A percentile compares a stretch with the other conserved stretches of the same genome.
phyloP scores from a whole-genome alignment of 345 rosid species.

The Rhizophora mangle region DNA sequence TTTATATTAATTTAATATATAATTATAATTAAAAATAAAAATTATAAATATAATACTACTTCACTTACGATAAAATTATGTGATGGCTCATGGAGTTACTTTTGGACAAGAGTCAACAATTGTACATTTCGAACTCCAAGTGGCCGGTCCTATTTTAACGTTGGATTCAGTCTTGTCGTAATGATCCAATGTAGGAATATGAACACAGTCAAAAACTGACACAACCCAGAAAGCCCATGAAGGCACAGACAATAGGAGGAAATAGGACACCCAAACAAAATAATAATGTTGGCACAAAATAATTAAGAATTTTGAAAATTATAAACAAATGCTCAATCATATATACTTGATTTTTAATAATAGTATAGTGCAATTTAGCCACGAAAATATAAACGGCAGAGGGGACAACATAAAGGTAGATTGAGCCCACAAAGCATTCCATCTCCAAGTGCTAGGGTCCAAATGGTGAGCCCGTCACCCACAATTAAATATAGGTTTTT shows the following conservation, averaged over 20 bases:
- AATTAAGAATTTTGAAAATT: too few species aligned
- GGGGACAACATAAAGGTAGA: conserved; percentile 31
- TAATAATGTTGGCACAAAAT: neutral
- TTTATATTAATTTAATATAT: too few species aligned
- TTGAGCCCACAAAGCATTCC: conserved; percentile 40
- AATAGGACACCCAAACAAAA: neutral
- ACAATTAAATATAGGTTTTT: neutral
- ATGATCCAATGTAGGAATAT: too few species aligned
- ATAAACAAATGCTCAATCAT: neutral
- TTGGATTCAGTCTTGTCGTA: neutral
- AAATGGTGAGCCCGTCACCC: conserved; percentile 17
- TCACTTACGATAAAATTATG: too few species aligned
- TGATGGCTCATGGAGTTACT: too few species aligned
- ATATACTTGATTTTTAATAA: neutral
- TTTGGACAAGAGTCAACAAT: too few species aligned
- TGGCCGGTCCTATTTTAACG: neutral
- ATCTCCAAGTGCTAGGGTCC: conserved; percentile 35
- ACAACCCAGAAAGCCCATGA: neutral
- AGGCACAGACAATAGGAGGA: neutral
- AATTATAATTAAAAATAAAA: too few species aligned
- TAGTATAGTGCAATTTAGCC: neutral
- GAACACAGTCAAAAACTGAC: neutral
- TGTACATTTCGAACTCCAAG: too few species aligned
- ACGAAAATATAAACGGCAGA: conserved; percentile 21
- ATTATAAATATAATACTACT: too few species aligned